Conservation (phyloP, 78 protist genomes). For the Dictyostelium brefeldianum region DNA sequence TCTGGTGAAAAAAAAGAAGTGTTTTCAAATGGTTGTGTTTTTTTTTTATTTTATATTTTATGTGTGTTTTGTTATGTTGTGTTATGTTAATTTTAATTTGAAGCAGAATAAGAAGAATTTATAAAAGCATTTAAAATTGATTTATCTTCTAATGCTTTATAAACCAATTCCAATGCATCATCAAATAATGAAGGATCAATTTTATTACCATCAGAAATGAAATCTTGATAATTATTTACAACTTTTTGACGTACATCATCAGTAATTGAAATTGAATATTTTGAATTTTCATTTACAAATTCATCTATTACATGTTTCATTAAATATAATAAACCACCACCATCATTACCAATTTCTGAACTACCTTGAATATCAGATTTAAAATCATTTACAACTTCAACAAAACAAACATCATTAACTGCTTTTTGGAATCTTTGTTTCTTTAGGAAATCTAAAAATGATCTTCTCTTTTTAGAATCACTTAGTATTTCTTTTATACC, state of each 20-base stretch:
- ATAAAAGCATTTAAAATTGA: slow-evolving; percentile 61
- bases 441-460: slow-evolving; percentile 64
- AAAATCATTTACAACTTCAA: slow-evolving; percentile 70
- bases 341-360: slow-evolving; percentile 24
- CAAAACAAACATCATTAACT: slow-evolving; percentile 75
- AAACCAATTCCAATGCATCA: slow-evolving; percentile 51
- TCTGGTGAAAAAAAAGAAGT: no score
- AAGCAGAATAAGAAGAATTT: no score
- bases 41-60: no score
- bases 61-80: no score
- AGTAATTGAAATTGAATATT: slow-evolving; percentile 59
- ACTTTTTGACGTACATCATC: slow-evolving; percentile 38
- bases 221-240: slow-evolving; percentile 39
- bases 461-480: slow-evolving; percentile 43
- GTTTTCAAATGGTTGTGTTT: no score
- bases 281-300: slow-evolving; percentile 52
- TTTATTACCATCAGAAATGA: slow-evolving; percentile 28
- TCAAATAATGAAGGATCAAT: slow-evolving; percentile 46
- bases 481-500: slow-evolving; percentile 40
- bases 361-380: slow-evolving; percentile 51
- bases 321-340: slow-evolving; percentile 58
- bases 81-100: no score
- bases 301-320: slow-evolving; percentile 68
- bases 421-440: slow-evolving; percentile 55
- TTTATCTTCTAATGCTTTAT: slow-evolving; percentile 55